These are phyloP conservation scores for Gleditsia sinensis DNA, from an alignment of 306 rosid species.

Conservation along the genomic window DNA sequence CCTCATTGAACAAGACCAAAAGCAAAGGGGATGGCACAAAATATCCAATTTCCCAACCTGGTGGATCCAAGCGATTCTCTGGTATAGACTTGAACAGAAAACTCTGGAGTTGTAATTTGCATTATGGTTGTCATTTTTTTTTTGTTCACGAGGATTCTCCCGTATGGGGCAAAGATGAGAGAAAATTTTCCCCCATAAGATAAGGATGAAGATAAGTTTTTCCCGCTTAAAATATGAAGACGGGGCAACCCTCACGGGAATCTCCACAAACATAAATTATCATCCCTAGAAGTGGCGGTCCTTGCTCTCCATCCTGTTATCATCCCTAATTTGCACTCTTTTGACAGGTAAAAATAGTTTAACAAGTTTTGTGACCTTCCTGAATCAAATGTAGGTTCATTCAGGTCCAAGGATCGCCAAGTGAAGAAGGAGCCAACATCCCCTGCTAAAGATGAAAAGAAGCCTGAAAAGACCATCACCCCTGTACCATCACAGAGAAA, in stretches of 20 bases:
- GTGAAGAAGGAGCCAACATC: conserved; percentile 40
- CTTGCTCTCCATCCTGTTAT: too few species aligned
- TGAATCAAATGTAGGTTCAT: conserved; percentile 48
- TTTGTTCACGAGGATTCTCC: too few species aligned
- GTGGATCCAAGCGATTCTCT: conserved; percentile 51
- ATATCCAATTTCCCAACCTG: conserved; percentile 33
- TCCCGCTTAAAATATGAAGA: too few species aligned
- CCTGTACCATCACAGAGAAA: conserved; percentile 43
- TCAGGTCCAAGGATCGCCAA: conserved; percentile 38
- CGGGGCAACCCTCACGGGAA: too few species aligned
- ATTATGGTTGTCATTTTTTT: too few species aligned
- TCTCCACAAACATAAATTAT: too few species aligned
- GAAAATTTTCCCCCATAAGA: too few species aligned
- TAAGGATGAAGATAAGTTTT: too few species aligned
- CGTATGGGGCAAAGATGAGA: too few species aligned
- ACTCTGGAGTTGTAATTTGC: neutral
- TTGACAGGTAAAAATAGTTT: neutral
- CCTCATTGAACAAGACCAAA: conserved; percentile 34
- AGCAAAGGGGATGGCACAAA: conserved; percentile 47
- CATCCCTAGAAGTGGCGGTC: too few species aligned
- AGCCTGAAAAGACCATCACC: conserved; percentile 34
- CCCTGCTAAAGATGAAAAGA: conserved; percentile 30
- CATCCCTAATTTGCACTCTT: too few species aligned
- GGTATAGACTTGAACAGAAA: conserved; percentile 44
- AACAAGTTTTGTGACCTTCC: neutral